Evolutionary conservation across 441 rosid species (phyloP).

Genomic region (Francoa sonchifolia): DNA sequence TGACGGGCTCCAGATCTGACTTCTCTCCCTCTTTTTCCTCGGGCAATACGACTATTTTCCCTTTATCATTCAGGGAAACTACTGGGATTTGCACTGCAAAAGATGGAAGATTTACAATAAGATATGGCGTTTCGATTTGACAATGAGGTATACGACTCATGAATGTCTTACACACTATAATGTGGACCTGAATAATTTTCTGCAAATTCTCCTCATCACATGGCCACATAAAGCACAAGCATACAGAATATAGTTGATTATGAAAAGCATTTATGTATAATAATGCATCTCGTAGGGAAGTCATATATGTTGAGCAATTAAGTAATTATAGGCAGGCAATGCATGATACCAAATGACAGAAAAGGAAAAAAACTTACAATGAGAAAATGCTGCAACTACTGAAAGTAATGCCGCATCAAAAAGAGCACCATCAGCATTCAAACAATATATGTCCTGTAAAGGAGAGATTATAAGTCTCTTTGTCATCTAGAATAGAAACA

Average conservation of each 20-base stretch:
- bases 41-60: slow-evolving; percentile 44
- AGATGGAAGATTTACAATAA: slow-evolving; percentile 7
- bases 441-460: slow-evolving; percentile 72
- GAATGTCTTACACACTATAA: too few relatives aligned
- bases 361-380: slow-evolving; percentile 34
- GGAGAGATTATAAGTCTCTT: slow-evolving; percentile 4
- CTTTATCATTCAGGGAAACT: slow-evolving; percentile 71
- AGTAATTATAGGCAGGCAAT: too few relatives aligned
- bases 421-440: slow-evolving; percentile 93
- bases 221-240: too few relatives aligned
- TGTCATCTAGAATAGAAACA: slow-evolving; percentile 3
- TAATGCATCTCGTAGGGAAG: too few relatives aligned
- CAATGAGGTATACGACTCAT: too few relatives aligned
- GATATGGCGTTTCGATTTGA: too few relatives aligned
- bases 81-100: slow-evolving; percentile 67
- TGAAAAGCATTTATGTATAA: too few relatives aligned
- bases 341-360: neutral
- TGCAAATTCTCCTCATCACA: too few relatives aligned
- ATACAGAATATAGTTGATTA: too few relatives aligned
- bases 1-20: slow-evolving; percentile 38
- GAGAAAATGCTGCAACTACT: slow-evolving; percentile 70
- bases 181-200: too few relatives aligned
- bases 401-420: slow-evolving; percentile 87
- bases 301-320: too few relatives aligned
- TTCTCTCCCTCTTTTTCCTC: slow-evolving; percentile 36